Conservation (phyloP, 768 basidiomycete genomes). For the Podaxis sp. region DNA sequence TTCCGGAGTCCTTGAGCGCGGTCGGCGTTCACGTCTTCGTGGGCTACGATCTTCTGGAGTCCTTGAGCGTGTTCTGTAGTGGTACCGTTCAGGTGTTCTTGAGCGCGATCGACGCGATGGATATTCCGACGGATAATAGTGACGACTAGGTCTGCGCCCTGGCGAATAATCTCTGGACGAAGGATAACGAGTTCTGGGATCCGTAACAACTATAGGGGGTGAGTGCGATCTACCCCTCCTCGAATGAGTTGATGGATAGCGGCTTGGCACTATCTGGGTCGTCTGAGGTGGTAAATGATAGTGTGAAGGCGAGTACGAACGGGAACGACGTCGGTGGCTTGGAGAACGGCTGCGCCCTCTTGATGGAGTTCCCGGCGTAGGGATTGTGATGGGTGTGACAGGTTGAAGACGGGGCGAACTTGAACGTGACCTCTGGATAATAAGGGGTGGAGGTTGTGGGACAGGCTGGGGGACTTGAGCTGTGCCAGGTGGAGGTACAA, state of each 20-base stretch:
- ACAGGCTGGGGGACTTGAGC: neutral
- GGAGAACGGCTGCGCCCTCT: conserved; percentile 3
- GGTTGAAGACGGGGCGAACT: neutral
- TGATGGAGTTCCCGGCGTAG: neutral
- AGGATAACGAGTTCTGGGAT: conserved; percentile 3
- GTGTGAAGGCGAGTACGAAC: conserved; percentile 18
- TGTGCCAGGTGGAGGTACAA: neutral
- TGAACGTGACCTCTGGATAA: conserved; percentile 17
- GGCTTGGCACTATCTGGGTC: conserved; percentile 11
- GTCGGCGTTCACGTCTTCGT: conserved; percentile 2
- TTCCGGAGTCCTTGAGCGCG: neutral
- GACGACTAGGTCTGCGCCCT: neutral
- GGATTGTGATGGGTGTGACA: conserved; percentile 5
- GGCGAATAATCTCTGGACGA: conserved; percentile 5
- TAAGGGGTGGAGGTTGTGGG: conserved; percentile 14
- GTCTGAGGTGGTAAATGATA: conserved; percentile 9
- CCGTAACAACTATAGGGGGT: neutral
- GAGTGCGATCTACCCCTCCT: conserved; percentile 6
- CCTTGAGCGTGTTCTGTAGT: neutral
- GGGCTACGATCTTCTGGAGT: neutral
- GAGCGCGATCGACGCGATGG: conserved; percentile 3
- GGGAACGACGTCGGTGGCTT: conserved; percentile 3
- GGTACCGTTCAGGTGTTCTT: conserved; percentile 2
- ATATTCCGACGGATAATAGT: conserved; percentile 3
- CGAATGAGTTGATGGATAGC: conserved; percentile 10